Percentiles rank a stretch among this genome's conserved stretches.
Evolutionary conservation across 768 basidiomycete genomes (phyloP).

Genomic region (Podaxis mareebaensis): DNA sequence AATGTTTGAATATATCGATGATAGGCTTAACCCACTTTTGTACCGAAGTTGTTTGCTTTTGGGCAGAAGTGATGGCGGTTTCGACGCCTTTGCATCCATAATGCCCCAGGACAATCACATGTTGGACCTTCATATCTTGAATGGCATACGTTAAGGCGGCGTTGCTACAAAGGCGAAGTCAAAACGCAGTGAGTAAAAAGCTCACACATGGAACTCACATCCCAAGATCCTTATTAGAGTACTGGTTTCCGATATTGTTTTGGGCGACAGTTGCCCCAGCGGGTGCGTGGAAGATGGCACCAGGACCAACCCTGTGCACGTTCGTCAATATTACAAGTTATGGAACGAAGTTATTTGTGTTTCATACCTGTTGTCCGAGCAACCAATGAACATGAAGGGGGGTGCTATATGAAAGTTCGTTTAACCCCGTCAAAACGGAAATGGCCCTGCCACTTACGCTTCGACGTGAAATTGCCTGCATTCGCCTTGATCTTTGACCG

Average conservation of each 20-base stretch:
- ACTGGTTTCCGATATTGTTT: slow-evolving; percentile 38
- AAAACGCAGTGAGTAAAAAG: neutral
- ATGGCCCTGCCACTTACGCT: neutral
- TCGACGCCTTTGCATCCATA: slow-evolving; percentile 39
- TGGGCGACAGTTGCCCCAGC: slow-evolving; percentile 33
- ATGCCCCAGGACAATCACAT: slow-evolving; percentile 40
- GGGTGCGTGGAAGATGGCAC: slow-evolving; percentile 34
- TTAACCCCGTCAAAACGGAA: neutral
- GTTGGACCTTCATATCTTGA: slow-evolving; percentile 32
- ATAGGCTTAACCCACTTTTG: slow-evolving; percentile 36
- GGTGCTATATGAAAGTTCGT: slow-evolving; percentile 24
- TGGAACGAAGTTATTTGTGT: neutral
- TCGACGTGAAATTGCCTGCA: neutral
- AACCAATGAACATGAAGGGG: slow-evolving; percentile 39
- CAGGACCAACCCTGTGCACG: slow-evolving; percentile 25
- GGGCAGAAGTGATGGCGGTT: slow-evolving; percentile 27
- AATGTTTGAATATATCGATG: slow-evolving; percentile 29
- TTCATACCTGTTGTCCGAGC: slow-evolving; percentile 33
- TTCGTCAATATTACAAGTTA: neutral
- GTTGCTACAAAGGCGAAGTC: slow-evolving; percentile 23
- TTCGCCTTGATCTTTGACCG: neutral
- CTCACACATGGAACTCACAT: slow-evolving; percentile 26
- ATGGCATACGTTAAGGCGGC: slow-evolving; percentile 36
- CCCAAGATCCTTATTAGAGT: slow-evolving; percentile 31
- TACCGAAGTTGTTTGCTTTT: slow-evolving; percentile 24